These are phyloP conservation scores for Paraphaeosphaeria sporulosa DNA, from an alignment of 2,329 filamentous ascomycete species.

Conservation along the genomic window DNA sequence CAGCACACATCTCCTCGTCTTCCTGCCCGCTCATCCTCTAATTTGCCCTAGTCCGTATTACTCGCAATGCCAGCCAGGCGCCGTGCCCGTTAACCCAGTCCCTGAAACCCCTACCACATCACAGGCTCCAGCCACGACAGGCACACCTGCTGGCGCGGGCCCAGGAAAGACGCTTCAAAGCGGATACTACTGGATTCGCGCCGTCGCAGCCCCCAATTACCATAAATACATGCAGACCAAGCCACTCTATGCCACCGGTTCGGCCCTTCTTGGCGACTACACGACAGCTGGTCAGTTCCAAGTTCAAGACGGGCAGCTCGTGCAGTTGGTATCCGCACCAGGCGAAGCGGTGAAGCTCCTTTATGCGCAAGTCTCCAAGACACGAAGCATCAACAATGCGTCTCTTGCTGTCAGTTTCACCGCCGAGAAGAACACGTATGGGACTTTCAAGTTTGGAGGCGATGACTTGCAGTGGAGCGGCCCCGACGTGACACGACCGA, in stretches of 20 bases:
- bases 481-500: slow-evolving; percentile 59
- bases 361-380: slow-evolving; percentile 41
- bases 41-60: slow-evolving; percentile 42
- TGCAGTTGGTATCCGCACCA: slow-evolving; percentile 60
- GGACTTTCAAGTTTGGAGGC: slow-evolving; percentile 65
- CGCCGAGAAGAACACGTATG: slow-evolving; percentile 61
- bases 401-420: slow-evolving; percentile 61
- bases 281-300: slow-evolving; percentile 66
- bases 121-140: slow-evolving; percentile 29
- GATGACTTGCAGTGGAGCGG: slow-evolving; percentile 65
- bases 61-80: slow-evolving; percentile 52
- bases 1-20: neutral
- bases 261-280: slow-evolving; percentile 60
- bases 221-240: slow-evolving; percentile 51
- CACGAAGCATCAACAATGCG: slow-evolving; percentile 41
- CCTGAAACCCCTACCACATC: slow-evolving; percentile 17
- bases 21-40: slow-evolving; percentile 6
- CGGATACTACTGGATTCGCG: slow-evolving; percentile 66
- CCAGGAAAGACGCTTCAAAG: slow-evolving; percentile 57
- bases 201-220: slow-evolving; percentile 65
- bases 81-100: slow-evolving; percentile 24
- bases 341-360: slow-evolving; percentile 54
- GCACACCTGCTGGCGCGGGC: slow-evolving; percentile 38
- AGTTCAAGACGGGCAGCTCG: slow-evolving; percentile 63
- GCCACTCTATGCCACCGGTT: slow-evolving; percentile 51